Evolutionary conservation across 352 stramenopile species (phyloP).

Genomic region (Pythium rishiriense): DNA sequence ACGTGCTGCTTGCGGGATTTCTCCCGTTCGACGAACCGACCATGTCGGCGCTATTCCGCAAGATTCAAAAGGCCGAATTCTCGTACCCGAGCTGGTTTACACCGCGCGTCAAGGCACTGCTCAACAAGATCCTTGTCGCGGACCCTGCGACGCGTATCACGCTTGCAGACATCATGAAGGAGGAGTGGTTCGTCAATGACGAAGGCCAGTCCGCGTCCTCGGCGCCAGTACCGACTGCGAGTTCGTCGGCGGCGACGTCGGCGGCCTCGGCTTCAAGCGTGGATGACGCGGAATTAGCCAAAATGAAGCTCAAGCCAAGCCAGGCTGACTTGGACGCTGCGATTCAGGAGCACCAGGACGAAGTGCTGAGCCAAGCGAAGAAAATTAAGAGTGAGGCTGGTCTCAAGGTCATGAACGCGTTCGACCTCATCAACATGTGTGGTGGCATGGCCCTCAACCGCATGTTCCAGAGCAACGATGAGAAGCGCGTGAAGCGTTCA

Average conservation of each 20-base stretch:
- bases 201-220: slow-evolving; percentile 26
- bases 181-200: slow-evolving; percentile 89
- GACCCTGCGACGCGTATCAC: slow-evolving; percentile 88
- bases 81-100: slow-evolving; percentile 94
- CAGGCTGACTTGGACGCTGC: slow-evolving; percentile 81
- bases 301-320: slow-evolving; percentile 78
- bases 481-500: slow-evolving; percentile 83
- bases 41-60: slow-evolving; percentile 95
- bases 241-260: slow-evolving; percentile 18
- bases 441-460: slow-evolving; percentile 89
- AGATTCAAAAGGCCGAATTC: slow-evolving; percentile 96
- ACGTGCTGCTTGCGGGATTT: slow-evolving; percentile 92
- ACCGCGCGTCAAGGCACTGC: slow-evolving; percentile 81
- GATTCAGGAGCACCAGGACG: slow-evolving; percentile 81
- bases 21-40: slow-evolving; percentile 94
- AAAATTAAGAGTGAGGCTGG: slow-evolving; percentile 66
- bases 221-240: slow-evolving; percentile 16
- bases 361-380: slow-evolving; percentile 54
- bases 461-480: slow-evolving; percentile 88
- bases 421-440: slow-evolving; percentile 93
- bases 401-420: slow-evolving; percentile 90
- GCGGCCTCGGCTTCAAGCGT: slow-evolving; percentile 20
- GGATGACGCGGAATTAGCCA: slow-evolving; percentile 26
- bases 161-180: slow-evolving; percentile 87
- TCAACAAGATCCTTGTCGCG: slow-evolving; percentile 93